These are phyloP conservation scores for Candida glucosophila DNA, from an alignment of 1,139 yeast species.

Conservation along the genomic window DNA sequence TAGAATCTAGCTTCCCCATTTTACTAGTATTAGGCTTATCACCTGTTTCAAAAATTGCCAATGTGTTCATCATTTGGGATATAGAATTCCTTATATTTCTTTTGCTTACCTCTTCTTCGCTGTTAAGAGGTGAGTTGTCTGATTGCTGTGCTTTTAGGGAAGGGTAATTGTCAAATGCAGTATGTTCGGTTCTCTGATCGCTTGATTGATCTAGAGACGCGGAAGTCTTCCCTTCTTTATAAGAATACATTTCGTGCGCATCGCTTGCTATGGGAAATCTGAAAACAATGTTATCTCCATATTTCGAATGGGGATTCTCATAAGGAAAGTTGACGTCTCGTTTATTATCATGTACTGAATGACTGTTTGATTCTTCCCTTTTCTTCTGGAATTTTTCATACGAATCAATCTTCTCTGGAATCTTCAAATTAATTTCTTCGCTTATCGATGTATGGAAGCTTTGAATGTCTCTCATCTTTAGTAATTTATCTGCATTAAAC, in stretches of 20 bases:
- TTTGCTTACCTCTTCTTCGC: not conserved
- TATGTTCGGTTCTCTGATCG: not conserved
- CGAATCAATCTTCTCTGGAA: conserved; percentile 10
- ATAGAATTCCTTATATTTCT: conserved; percentile 14
- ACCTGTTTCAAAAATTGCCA: conserved; percentile 4
- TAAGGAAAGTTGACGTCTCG: no score
- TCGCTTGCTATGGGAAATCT: no score
- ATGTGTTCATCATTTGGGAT: conserved; percentile 15
- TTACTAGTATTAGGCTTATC: not conserved
- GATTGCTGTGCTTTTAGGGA: not conserved
- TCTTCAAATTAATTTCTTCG: conserved; percentile 15
- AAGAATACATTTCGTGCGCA: no score
- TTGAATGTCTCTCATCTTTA: conserved; percentile 7
- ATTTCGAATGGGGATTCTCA: no score
- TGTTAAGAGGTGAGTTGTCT: not conserved
- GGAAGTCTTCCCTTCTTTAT: no score
- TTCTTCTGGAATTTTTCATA: conserved; percentile 9
- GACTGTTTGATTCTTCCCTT: no score
- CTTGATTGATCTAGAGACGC: no score
- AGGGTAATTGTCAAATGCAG: not conserved
- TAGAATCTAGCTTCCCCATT: not conserved
- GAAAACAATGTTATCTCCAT: no score
- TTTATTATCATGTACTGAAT: no score
- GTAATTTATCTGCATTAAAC: no score
- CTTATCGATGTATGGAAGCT: conserved; percentile 28